phyloP scores from a whole-genome alignment of 768 basidiomycete genomes.

The Rhizopogon vinicolor region DNA sequence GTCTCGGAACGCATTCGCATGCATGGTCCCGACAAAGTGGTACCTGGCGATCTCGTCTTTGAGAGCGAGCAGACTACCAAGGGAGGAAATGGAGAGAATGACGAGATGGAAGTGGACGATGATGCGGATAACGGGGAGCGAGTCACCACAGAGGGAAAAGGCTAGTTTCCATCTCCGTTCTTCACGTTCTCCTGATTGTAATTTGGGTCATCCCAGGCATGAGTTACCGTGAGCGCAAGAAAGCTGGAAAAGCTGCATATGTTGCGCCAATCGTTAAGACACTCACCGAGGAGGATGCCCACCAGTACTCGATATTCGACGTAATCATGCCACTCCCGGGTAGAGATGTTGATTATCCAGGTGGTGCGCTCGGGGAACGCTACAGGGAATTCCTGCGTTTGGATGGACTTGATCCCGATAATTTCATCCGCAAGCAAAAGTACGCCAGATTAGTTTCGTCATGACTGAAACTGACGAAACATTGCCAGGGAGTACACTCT shows the following conservation, averaged over 20 bases:
- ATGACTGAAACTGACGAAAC: slow-evolving; percentile 6
- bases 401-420: slow-evolving; percentile 89
- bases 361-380: slow-evolving; percentile 78
- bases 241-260: slow-evolving; percentile 12
- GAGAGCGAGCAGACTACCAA: slow-evolving; percentile 33
- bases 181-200: slow-evolving; percentile 4
- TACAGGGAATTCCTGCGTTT: slow-evolving; percentile 76
- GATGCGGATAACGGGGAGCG: slow-evolving; percentile 28
- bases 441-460: slow-evolving; percentile 29
- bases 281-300: slow-evolving; percentile 70
- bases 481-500: slow-evolving; percentile 79
- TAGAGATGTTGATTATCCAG: slow-evolving; percentile 90
- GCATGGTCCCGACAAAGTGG: slow-evolving; percentile 67
- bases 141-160: slow-evolving; percentile 28
- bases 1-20: slow-evolving; percentile 88
- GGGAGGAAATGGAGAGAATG: slow-evolving; percentile 9
- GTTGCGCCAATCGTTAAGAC: slow-evolving; percentile 69
- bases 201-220: slow-evolving; percentile 15
- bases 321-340: slow-evolving; percentile 98
- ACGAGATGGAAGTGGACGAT: slow-evolving; percentile 25
- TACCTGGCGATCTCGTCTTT: slow-evolving; percentile 90
- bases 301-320: slow-evolving; percentile 86
- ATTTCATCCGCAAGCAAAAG: slow-evolving; percentile 89
- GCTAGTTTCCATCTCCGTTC: slow-evolving; percentile 15
- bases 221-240: slow-evolving; percentile 12